These are phyloP conservation scores for Apophysomyces trapeziformis DNA, from an alignment of 371 early-diverging fungal genomes.

Conservation along the genomic window DNA sequence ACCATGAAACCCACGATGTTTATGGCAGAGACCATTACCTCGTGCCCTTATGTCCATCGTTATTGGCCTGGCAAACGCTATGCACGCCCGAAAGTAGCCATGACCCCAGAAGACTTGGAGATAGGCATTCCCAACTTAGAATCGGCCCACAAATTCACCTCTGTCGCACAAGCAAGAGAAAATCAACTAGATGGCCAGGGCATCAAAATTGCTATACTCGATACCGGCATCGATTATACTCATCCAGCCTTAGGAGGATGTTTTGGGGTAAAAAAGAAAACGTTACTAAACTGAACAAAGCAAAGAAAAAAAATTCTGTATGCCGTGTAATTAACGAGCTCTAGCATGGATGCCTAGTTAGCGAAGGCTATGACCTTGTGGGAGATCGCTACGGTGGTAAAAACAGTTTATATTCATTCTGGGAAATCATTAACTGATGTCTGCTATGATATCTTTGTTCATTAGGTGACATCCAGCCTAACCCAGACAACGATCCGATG, in stretches of 20 bases:
- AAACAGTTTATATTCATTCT: neutral
- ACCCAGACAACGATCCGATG: conserved; percentile 26
- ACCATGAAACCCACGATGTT: neutral
- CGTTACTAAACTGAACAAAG: neutral
- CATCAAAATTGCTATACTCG: neutral
- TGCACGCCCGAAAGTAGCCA: conserved; percentile 12
- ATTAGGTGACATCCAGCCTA: neutral
- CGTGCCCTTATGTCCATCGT: conserved; percentile 9
- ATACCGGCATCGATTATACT: conserved; percentile 50
- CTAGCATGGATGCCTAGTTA: conserved; percentile 53
- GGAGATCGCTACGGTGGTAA: conserved; percentile 30
- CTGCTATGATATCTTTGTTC: no score
- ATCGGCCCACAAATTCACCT: conserved; percentile 14
- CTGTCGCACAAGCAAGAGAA: conserved; percentile 8
- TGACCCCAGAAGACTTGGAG: neutral
- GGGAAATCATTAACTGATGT: no score
- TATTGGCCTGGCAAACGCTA: conserved; percentile 21
- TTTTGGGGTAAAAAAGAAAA: conserved; percentile 40
- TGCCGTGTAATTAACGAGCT: neutral
- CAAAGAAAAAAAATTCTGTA: no score
- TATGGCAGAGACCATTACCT: neutral
- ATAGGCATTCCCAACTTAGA: conserved; percentile 14
- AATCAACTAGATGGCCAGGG: neutral
- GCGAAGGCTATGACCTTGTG: conserved; percentile 59
- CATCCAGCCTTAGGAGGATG: conserved; percentile 68